Evolutionary conservation across 768 basidiomycete genomes (phyloP), one percentile per base, ranked within the genome.

Genomic region (Phlebiopsis flavidoalba): DNA sequence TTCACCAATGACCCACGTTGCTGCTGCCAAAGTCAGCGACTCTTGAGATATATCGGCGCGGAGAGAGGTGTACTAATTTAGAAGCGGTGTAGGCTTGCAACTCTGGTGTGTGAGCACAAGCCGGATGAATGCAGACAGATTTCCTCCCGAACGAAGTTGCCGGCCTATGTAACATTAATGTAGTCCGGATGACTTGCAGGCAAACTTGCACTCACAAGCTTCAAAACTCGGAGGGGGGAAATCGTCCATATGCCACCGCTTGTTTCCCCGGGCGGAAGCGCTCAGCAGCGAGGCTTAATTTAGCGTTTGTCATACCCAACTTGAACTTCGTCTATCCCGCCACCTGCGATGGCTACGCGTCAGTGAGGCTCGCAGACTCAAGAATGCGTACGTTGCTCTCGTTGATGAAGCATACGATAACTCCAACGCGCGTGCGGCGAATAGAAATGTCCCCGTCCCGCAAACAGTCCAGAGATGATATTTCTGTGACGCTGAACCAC

Each of bases 271-370:
- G 97, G 97, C 0, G 96, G 70, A 93, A 98, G 49, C 95, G 81
- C 74, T 99, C 97, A 0, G 97, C 97, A 1, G 95, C 96, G 24
- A 98, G 78, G 57, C 89, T 93, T 52, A 99, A 95, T 73, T 99
- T 96, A 0, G 96, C n/a, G n/a, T n/a, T 98, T 0, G 97, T 99
- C 87, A 99, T 89, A 0, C 93, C 91, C 14, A 93, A 84, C 76
- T 99, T 99, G 80, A 99, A 99, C 72, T 99, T n/a, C 97, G 63
- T 98, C 95, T n/a, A 69, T 98, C 97, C n/a, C 33, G 97, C 96
- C 19, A 98, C 93, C 68, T 98, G n/a, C 96, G 15, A 99, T 83
- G 84, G 98, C n/a, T n/a, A 99, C 0, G 93, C 92, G 49, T n/a
- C n/a, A 98, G 80, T n/a, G 26, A 99, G n/a, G 79, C 68, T 99